phyloP scores from a whole-genome alignment of 352 stramenopile species.

The Pythium aquatile region DNA sequence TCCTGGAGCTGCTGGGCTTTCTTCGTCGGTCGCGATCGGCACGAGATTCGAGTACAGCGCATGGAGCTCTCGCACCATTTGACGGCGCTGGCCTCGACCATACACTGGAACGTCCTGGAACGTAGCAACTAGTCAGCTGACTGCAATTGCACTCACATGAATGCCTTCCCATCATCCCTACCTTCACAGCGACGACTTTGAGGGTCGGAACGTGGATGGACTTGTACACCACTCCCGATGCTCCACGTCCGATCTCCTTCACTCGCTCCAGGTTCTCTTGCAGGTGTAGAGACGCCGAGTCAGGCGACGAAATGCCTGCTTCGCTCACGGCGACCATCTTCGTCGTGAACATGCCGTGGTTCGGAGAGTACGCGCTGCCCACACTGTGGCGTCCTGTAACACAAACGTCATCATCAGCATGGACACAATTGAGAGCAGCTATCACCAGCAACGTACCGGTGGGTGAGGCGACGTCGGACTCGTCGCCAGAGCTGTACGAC shows the following conservation, averaged over 20 bases:
- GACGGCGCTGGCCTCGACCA: conserved; percentile 71
- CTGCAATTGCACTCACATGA: too few relatives aligned
- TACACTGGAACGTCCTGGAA: conserved; percentile 83
- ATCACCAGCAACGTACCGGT: conserved; percentile 35
- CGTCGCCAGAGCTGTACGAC: conserved; percentile 65
- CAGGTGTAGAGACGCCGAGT: conserved; percentile 69
- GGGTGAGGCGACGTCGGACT: conserved; percentile 65
- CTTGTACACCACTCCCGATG: conserved; percentile 87
- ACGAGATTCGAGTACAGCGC: conserved; percentile 88
- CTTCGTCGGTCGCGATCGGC: conserved; percentile 59
- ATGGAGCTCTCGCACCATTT: conserved; percentile 90
- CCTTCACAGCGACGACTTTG: conserved; percentile 90
- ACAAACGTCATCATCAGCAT: neutral
- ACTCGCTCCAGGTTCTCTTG: conserved; percentile 85
- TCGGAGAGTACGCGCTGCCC: conserved; percentile 84
- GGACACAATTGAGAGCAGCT: too few relatives aligned
- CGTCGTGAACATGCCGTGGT: conserved; percentile 86
- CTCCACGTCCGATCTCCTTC: conserved; percentile 71
- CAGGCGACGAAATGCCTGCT: conserved; percentile 80
- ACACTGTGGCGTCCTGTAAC: conserved; percentile 60
- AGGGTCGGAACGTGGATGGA: conserved; percentile 90
- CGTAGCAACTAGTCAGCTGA: neutral
- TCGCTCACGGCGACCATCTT: conserved; percentile 83
- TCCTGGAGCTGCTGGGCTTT: neutral
- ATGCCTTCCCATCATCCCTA: conserved; percentile 13